phyloP scores from a whole-genome alignment of 2,329 filamentous ascomycete genomes.

The Monosporascus sp. region DNA sequence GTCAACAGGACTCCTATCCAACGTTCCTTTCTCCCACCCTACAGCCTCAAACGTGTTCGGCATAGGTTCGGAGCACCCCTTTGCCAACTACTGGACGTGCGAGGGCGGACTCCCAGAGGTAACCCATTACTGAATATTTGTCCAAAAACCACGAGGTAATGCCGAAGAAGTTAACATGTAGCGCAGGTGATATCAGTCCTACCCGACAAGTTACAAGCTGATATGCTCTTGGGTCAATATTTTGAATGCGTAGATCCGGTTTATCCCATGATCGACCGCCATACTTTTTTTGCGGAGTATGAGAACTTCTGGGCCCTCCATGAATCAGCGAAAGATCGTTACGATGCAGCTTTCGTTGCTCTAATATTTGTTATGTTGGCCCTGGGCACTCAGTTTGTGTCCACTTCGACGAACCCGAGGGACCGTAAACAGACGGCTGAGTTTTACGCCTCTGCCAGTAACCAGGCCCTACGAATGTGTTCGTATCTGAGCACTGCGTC shows the following conservation, averaged over 20 bases:
- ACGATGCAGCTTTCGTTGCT: slow-evolving; percentile 65
- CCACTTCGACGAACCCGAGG: slow-evolving; percentile 43
- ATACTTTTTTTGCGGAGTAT: slow-evolving; percentile 72
- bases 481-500: slow-evolving; percentile 73
- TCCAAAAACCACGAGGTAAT: too few relatives aligned
- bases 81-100: slow-evolving; percentile 81
- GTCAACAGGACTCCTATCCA: slow-evolving; percentile 60
- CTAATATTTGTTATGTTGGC: slow-evolving; percentile 74
- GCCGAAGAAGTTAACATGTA: too few relatives aligned
- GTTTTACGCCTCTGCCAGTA: slow-evolving; percentile 74
- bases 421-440: slow-evolving; percentile 72
- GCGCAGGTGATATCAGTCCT: slow-evolving; percentile 40
- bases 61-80: slow-evolving; percentile 72
- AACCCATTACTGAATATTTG: slow-evolving; percentile 37
- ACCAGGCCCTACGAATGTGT: slow-evolving; percentile 69
- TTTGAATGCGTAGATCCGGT: slow-evolving; percentile 72
- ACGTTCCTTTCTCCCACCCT: slow-evolving; percentile 65
- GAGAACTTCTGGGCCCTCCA: slow-evolving; percentile 68
- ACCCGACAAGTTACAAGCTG: slow-evolving; percentile 69
- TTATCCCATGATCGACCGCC: slow-evolving; percentile 73
- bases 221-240: slow-evolving; percentile 60
- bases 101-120: slow-evolving; percentile 70
- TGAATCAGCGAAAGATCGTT: slow-evolving; percentile 49
- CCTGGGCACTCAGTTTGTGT: slow-evolving; percentile 72
- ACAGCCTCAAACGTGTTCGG: slow-evolving; percentile 74